A percentile compares a stretch with the other conserved stretches of the same genome.
Evolutionary conservation across 805 yeast genomes (phyloP).

Genomic region (Pichia manshurica): DNA sequence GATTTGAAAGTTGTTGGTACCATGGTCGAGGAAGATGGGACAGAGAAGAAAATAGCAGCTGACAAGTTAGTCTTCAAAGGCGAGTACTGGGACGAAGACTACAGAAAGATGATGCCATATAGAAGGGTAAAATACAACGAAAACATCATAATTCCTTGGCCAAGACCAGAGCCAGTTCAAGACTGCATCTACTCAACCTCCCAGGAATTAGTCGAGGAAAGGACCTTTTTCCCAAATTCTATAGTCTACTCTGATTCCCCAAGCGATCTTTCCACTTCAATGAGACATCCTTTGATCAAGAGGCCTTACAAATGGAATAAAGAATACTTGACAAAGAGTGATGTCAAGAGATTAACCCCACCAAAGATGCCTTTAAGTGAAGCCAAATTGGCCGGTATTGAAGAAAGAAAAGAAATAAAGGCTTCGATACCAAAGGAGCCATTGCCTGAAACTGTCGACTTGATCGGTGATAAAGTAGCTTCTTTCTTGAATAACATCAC

Average conservation of each 20-base stretch:
- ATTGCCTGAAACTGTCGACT: slow-evolving; percentile 39
- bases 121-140: slow-evolving; percentile 70
- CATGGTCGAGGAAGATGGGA: slow-evolving; percentile 60
- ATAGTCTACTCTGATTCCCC: slow-evolving; percentile 69
- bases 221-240: slow-evolving; percentile 69
- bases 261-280: slow-evolving; percentile 47
- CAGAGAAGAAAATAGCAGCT: slow-evolving; percentile 67
- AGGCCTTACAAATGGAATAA: slow-evolving; percentile 50
- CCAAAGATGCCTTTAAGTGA: slow-evolving; percentile 75
- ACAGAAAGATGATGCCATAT: slow-evolving; percentile 67
- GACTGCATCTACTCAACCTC: slow-evolving; percentile 57
- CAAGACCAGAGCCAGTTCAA: slow-evolving; percentile 55
- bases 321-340: slow-evolving; percentile 47
- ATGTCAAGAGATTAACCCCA: slow-evolving; percentile 55
- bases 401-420: slow-evolving; percentile 46
- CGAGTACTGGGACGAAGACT: slow-evolving; percentile 65
- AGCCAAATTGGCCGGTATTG: slow-evolving; percentile 54
- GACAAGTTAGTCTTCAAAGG: slow-evolving; percentile 66
- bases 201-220: slow-evolving; percentile 53
- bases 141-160: slow-evolving; percentile 82
- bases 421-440: slow-evolving; percentile 35
- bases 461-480: slow-evolving; percentile 39
- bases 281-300: slow-evolving; percentile 74
- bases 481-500: slow-evolving; percentile 29
- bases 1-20: slow-evolving; percentile 76